Evolutionary conservation across 805 yeast species (phyloP).

Genomic region (Wickerhamomyces sydowiorum): DNA sequence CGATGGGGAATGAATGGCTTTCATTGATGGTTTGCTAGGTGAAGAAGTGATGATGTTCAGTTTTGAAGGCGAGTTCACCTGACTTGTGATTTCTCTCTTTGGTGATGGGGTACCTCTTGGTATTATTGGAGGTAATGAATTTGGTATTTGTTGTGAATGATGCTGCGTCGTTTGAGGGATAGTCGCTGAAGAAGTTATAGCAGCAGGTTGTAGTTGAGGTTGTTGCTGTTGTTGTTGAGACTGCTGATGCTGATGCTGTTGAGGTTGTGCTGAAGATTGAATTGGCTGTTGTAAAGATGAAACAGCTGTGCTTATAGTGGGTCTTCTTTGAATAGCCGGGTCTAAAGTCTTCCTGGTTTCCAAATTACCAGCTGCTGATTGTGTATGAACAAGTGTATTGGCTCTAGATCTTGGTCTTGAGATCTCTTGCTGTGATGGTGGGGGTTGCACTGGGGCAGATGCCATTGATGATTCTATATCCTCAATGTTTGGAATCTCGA

Average conservation of each 20-base stretch:
- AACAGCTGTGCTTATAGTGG: slow-evolving; percentile 7
- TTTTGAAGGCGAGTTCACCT: slow-evolving; percentile 24
- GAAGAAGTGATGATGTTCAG: slow-evolving; percentile 22
- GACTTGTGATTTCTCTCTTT: slow-evolving; percentile 23
- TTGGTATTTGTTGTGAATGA: slow-evolving; percentile 12
- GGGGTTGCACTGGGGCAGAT: slow-evolving; percentile 13
- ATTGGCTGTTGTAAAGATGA: background rate
- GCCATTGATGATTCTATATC: slow-evolving; percentile 26
- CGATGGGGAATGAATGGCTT: slow-evolving; percentile 22
- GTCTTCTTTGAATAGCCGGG: slow-evolving; percentile 17
- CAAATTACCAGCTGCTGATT: slow-evolving; percentile 12
- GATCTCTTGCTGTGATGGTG: slow-evolving; percentile 8
- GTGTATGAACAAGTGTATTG: slow-evolving; percentile 21
- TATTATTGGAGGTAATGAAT: slow-evolving; percentile 15
- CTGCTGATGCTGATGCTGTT: slow-evolving; percentile 2
- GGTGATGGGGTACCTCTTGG: slow-evolving; percentile 42
- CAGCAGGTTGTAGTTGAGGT: no score
- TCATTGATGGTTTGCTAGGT: slow-evolving; percentile 35
- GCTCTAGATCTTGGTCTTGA: slow-evolving; percentile 23
- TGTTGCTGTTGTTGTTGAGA: background rate
- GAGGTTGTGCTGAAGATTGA: background rate
- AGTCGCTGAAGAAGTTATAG: no score
- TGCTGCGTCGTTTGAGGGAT: slow-evolving; percentile 1
- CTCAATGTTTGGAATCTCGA: slow-evolving; percentile 69
- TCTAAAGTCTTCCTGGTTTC: slow-evolving; percentile 18